Conservation (phyloP, 768 basidiomycete species). For the Austroboletus eburneus region DNA sequence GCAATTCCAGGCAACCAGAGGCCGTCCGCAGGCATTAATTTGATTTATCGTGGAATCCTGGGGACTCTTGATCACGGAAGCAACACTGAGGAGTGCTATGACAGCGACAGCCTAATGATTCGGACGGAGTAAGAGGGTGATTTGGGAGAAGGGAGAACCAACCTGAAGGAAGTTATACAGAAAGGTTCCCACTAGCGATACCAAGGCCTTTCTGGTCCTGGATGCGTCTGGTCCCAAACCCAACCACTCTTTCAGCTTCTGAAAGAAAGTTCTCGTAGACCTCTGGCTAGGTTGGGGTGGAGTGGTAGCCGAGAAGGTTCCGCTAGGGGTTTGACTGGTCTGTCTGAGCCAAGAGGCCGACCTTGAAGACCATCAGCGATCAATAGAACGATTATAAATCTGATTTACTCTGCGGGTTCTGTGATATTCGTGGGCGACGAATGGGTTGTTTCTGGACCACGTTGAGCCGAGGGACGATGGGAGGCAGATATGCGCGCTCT, state of each 20-base stretch:
- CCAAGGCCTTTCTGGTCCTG: slow-evolving; percentile 47
- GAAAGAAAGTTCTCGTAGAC: slow-evolving; percentile 17
- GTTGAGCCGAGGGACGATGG: slow-evolving; percentile 25
- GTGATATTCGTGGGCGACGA: slow-evolving; percentile 17
- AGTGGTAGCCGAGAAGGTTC: slow-evolving; percentile 1
- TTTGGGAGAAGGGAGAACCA: slow-evolving; percentile 11
- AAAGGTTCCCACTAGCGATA: slow-evolving; percentile 50
- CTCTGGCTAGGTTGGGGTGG: slow-evolving; percentile 4
- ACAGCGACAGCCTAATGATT: slow-evolving; percentile 46
- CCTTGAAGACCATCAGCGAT: slow-evolving; percentile 22
- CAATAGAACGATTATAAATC: slow-evolving; percentile 6
- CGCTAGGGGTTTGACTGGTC: slow-evolving; percentile 19
- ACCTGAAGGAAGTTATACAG: slow-evolving; percentile 54
- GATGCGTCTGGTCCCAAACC: slow-evolving; percentile 54
- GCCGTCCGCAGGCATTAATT: slow-evolving; percentile 60
- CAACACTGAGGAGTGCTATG: slow-evolving; percentile 45
- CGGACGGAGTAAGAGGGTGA: slow-evolving; percentile 1
- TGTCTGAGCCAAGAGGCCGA: slow-evolving; percentile 23
- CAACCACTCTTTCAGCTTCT: slow-evolving; percentile 36
- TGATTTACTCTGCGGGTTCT: slow-evolving; percentile 16
- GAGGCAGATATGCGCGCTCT: slow-evolving; percentile 29
- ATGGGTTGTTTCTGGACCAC: slow-evolving; percentile 16
- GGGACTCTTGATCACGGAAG: slow-evolving; percentile 46
- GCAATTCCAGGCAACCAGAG: slow-evolving; percentile 63
- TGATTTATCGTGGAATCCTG: slow-evolving; percentile 40